Percentiles rank a stretch among this genome's conserved stretches.
These are phyloP conservation scores for Posidonia australis DNA, from an alignment of 106 monocot genomes.

Conservation along the genomic window DNA sequence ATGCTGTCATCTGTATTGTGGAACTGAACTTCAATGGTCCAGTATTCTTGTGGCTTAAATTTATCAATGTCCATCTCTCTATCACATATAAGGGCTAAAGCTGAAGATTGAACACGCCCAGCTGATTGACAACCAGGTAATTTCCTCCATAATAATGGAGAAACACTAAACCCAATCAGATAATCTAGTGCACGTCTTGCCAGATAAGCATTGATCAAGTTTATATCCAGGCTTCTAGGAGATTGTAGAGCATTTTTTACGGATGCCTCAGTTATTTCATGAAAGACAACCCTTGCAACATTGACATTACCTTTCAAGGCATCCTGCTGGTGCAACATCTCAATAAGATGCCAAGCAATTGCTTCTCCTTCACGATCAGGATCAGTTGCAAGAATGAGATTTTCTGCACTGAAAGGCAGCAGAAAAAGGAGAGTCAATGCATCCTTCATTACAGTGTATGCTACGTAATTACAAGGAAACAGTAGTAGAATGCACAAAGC, in stretches of 20 bases:
- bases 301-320: slow-evolving; percentile 52
- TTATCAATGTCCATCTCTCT: slow-evolving; percentile 81
- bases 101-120: slow-evolving; percentile 96
- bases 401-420: slow-evolving; percentile 52
- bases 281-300: slow-evolving; percentile 78
- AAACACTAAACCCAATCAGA: slow-evolving; percentile 90
- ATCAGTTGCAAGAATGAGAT: slow-evolving; percentile 92
- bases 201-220: slow-evolving; percentile 97
- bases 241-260: slow-evolving; percentile 66
- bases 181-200: slow-evolving; percentile 93
- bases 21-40: slow-evolving; percentile 63
- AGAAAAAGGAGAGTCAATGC: background rate
- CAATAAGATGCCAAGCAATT: slow-evolving; percentile 94
- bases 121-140: slow-evolving; percentile 93
- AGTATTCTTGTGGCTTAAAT: slow-evolving; percentile 75
- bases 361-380: slow-evolving; percentile 99
- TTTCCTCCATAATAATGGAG: slow-evolving; percentile 92
- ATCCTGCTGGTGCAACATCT: slow-evolving; percentile 91
- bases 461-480: no score
- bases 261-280: slow-evolving; percentile 90
- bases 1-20: slow-evolving; percentile 1
- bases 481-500: no score
- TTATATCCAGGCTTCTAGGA: slow-evolving; percentile 63
- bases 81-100: slow-evolving; percentile 84
- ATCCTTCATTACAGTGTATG: no score